Evolutionary conservation across 768 basidiomycete species (phyloP).

Genomic region (Hericium erinaceus): DNA sequence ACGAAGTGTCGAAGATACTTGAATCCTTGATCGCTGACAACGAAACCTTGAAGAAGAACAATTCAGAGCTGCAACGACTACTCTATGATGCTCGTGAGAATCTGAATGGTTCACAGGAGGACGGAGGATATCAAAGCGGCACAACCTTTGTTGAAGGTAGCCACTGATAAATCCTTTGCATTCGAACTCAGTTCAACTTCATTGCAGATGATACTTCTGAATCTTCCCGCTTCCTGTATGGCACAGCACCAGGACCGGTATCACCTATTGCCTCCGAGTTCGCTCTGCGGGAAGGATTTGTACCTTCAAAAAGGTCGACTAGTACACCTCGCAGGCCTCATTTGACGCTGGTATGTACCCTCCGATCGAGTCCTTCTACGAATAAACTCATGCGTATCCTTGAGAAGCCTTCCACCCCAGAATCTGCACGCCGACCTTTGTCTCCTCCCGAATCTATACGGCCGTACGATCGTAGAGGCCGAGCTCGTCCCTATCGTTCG

Average conservation of each 20-base stretch:
- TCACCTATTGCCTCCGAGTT: conserved; percentile 11
- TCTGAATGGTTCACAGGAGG: conserved; percentile 54
- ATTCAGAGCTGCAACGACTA: conserved; percentile 66
- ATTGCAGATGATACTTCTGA: neutral
- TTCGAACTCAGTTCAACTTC: no score
- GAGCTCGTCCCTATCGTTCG: conserved; percentile 10
- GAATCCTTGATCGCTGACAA: conserved; percentile 85
- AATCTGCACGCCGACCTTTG: conserved; percentile 32
- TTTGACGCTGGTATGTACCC: conserved; percentile 24
- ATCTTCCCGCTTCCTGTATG: conserved; percentile 1
- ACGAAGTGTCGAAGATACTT: conserved; percentile 59
- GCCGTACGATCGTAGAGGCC: conserved; percentile 15
- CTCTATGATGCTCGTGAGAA: conserved; percentile 75
- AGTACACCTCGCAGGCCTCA: conserved; percentile 12
- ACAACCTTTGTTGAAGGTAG: conserved; percentile 15
- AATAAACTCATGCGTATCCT: neutral
- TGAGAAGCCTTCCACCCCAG: conserved; percentile 36
- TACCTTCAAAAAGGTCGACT: neutral
- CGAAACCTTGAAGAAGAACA: conserved; percentile 73
- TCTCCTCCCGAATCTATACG: conserved; percentile 30
- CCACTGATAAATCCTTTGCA: no score
- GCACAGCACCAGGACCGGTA: conserved; percentile 9
- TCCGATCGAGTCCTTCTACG: neutral
- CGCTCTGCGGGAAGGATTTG: neutral
- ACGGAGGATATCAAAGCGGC: conserved; percentile 59